phyloP scores from a whole-genome alignment of 306 rosid genomes.

The Comarum palustre region DNA sequence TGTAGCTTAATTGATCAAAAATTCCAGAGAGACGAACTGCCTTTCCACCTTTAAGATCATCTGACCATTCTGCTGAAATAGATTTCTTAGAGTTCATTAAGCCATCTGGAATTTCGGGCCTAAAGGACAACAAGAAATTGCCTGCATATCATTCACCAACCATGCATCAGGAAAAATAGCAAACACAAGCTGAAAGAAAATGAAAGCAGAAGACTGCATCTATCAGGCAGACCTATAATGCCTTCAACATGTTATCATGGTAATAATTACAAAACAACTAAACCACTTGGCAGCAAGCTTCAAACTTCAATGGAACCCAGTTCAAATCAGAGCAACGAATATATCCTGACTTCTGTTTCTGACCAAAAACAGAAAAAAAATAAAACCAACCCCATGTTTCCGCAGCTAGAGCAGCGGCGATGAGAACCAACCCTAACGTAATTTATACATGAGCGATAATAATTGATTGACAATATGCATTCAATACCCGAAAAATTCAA shows the following conservation, averaged over 20 bases:
- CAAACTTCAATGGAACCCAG: not conserved
- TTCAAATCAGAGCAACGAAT: not conserved
- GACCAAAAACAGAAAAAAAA: not conserved
- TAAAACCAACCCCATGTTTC: too few relatives aligned
- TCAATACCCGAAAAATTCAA: conserved; percentile 10
- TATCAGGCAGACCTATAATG: not conserved
- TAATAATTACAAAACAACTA: not conserved
- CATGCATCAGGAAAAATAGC: not conserved
- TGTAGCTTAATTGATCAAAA: conserved; percentile 76
- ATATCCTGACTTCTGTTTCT: not conserved
- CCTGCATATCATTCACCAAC: conserved; percentile 52
- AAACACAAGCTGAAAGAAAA: conserved; percentile 8
- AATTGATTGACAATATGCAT: conserved; percentile 5
- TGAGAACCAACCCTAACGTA: too few relatives aligned
- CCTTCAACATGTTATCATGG: not conserved
- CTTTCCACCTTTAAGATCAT: conserved; percentile 78
- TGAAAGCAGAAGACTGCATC: not conserved
- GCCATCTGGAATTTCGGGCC: conserved; percentile 62
- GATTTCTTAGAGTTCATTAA: conserved; percentile 40
- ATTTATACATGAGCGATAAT: not conserved
- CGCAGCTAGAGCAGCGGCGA: too few relatives aligned
- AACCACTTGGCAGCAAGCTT: not conserved
- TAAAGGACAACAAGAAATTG: conserved; percentile 76
- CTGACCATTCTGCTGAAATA: conserved; percentile 73
- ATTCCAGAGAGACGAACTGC: conserved; percentile 81